Percentiles rank a stretch among this genome's conserved stretches.
phyloP scores from a whole-genome alignment of 352 stramenopile species.

The Aphanomyces invadans region DNA sequence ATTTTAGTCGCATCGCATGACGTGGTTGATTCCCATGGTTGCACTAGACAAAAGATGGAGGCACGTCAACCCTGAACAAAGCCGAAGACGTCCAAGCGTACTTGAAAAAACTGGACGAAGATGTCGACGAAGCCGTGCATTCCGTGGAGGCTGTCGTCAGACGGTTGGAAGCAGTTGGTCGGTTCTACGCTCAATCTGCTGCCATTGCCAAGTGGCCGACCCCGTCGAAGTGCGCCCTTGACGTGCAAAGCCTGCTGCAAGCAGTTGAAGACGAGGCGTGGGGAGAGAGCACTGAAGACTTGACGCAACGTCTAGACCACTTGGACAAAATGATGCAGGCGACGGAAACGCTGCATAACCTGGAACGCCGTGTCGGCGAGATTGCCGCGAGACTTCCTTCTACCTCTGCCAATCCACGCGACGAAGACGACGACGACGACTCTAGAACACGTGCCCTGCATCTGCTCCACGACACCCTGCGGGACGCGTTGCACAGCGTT shows the following conservation, averaged over 20 bases:
- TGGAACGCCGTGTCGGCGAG: not conserved
- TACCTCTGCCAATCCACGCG: not conserved
- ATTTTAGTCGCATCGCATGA: no score
- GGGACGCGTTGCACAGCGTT: not conserved
- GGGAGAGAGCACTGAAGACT: constrained; percentile 5
- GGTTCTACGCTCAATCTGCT: not conserved
- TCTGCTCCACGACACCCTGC: not conserved
- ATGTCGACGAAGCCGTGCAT: constrained; percentile 17
- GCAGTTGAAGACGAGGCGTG: constrained; percentile 6
- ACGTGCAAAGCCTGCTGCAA: not conserved
- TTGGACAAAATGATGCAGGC: not conserved
- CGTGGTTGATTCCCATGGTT: no score
- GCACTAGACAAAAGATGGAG: no score
- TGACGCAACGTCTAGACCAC: not conserved
- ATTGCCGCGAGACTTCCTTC: no score
- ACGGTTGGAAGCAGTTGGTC: not conserved
- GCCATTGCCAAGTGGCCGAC: no score
- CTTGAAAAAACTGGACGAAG: constrained; percentile 18
- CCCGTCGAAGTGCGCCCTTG: no score
- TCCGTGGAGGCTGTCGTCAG: constrained; percentile 5
- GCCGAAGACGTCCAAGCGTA: constrained; percentile 13
- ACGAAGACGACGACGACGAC: not conserved
- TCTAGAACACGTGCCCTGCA: no score
- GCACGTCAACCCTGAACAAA: not conserved
- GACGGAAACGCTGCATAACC: no score